Evolutionary conservation across 140 eudicot genomes (phyloP).

Genomic region (Artemisia princeps): DNA sequence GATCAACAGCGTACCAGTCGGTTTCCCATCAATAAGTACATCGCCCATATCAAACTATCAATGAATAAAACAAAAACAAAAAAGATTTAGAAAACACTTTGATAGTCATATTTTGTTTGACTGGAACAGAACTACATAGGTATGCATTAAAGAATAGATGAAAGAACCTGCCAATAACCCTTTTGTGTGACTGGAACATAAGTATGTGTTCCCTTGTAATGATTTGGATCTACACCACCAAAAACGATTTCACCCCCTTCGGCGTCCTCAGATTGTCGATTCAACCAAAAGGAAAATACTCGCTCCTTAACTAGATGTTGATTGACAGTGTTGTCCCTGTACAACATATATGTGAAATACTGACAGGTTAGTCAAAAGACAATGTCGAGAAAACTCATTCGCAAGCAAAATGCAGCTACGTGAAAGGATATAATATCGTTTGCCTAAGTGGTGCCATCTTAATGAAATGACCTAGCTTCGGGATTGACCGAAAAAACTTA

Average conservation of each 20-base stretch:
- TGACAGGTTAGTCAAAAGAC: background rate
- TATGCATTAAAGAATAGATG: constrained; percentile 4
- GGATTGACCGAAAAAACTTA: too few species aligned
- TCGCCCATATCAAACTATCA: constrained; percentile 74
- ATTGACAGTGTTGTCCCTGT: constrained; percentile 62
- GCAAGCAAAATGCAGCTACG: too few species aligned
- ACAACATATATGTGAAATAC: background rate
- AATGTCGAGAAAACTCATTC: too few species aligned
- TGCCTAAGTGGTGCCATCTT: too few species aligned
- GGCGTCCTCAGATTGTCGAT: constrained; percentile 35
- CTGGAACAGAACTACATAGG: background rate
- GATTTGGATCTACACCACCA: constrained; percentile 70
- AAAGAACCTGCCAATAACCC: constrained; percentile 67
- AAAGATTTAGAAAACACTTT: background rate
- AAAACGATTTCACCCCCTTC: constrained; percentile 73
- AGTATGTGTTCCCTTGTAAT: constrained; percentile 59
- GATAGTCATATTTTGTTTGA: background rate
- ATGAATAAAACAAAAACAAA: background rate
- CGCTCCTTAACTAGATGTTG: constrained; percentile 56
- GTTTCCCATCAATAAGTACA: constrained; percentile 45
- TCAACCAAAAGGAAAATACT: constrained; percentile 58
- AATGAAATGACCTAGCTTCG: too few species aligned
- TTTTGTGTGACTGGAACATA: constrained; percentile 50
- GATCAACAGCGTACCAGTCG: constrained; percentile 38
- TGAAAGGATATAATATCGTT: too few species aligned